Percentiles rank a stretch among this genome's conserved stretches.
These are phyloP conservation scores for Pyricularia pennisetigena DNA, from an alignment of 2,329 filamentous ascomycete genomes.

Conservation along the genomic window DNA sequence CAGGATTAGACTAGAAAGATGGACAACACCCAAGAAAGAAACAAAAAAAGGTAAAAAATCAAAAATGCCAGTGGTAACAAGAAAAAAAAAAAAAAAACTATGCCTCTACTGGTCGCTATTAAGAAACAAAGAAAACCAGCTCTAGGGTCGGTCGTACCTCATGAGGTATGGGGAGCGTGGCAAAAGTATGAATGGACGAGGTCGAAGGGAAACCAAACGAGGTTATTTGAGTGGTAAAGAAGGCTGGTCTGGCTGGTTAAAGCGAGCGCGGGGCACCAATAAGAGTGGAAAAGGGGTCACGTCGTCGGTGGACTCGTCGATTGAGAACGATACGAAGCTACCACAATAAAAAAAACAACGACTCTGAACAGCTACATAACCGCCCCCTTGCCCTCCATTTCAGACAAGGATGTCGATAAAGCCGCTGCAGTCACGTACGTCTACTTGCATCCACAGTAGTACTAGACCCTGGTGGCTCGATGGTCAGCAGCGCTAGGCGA, in stretches of 20 bases:
- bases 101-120: background rate
- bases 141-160: background rate
- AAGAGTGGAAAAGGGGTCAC: background rate
- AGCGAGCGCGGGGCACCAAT: background rate
- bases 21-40: background rate
- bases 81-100: background rate
- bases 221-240: background rate
- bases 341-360: too few relatives aligned
- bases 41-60: conserved; percentile 3
- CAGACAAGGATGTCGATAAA: background rate
- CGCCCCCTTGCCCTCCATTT: background rate
- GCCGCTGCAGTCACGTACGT: background rate
- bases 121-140: background rate
- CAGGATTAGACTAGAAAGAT: background rate
- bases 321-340: background rate
- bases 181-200: background rate
- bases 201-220: background rate
- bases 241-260: background rate
- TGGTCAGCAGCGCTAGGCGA: background rate
- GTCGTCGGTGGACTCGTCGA: background rate
- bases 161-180: background rate
- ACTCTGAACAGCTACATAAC: background rate
- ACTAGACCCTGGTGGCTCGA: background rate
- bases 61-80: background rate
- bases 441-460: background rate